phyloP scores from a whole-genome alignment of 208 protist species.

The Leptomonas seymouri region DNA sequence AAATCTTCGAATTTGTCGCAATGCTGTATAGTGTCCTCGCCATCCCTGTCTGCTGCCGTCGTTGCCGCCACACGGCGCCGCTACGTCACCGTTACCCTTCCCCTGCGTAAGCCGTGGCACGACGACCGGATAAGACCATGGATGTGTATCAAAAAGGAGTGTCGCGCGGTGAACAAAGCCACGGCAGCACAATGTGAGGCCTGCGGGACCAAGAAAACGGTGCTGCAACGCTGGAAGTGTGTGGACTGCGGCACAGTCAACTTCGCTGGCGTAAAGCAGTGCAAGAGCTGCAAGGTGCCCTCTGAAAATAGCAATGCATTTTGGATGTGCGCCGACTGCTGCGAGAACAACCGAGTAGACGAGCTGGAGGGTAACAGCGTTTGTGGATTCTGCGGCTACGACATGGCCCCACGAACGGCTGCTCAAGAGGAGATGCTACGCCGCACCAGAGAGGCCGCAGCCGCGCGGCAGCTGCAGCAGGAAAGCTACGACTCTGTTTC shows the following conservation, averaged over 20 bases:
- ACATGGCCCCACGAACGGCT: constrained; percentile 79
- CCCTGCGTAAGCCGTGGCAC: constrained; percentile 70
- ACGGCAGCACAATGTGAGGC: constrained; percentile 39
- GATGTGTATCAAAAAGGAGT: constrained; percentile 83
- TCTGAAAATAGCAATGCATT: constrained; percentile 54
- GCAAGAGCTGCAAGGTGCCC: constrained; percentile 61
- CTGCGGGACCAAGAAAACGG: constrained; percentile 65
- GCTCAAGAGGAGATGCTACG: constrained; percentile 57
- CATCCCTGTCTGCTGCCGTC: not conserved
- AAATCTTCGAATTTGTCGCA: not conserved
- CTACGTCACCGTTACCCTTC: constrained; percentile 19
- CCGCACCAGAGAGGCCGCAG: constrained; percentile 39
- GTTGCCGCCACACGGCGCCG: not conserved
- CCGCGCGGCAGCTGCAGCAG: constrained; percentile 46
- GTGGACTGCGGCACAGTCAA: constrained; percentile 64
- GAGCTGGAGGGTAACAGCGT: constrained; percentile 86
- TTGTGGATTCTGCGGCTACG: constrained; percentile 86
- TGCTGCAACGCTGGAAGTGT: constrained; percentile 80
- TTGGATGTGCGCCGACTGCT: constrained; percentile 87
- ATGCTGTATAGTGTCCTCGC: not conserved
- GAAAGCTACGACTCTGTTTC: constrained; percentile 69
- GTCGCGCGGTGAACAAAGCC: constrained; percentile 58
- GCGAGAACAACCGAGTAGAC: constrained; percentile 89
- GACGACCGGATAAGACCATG: constrained; percentile 49
- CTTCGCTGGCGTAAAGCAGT: constrained; percentile 74